Conservation (phyloP, 2,329 filamentous ascomycete genomes). For the Thyridium curvatum region DNA sequence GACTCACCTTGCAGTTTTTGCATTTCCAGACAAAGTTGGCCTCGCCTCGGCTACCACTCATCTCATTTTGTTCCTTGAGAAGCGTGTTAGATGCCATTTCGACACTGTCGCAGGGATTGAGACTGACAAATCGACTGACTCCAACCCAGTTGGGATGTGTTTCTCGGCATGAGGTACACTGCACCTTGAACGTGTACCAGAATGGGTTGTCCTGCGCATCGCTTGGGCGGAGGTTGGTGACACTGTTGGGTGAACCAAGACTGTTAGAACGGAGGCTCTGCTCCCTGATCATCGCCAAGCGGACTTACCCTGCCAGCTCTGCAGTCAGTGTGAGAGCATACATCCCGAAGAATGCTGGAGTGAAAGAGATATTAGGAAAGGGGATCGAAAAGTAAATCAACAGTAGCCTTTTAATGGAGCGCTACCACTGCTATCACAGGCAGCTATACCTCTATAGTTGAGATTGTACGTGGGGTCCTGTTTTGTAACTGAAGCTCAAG, state of each 20-base stretch:
- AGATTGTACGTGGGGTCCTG: too few relatives aligned
- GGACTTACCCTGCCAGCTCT: constrained; percentile 59
- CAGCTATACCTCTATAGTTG: too few relatives aligned
- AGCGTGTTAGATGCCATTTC: constrained; percentile 4
- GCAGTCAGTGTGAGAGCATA: constrained; percentile 61
- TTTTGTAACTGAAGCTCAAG: too few relatives aligned
- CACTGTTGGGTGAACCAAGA: constrained; percentile 42
- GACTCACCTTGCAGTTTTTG: constrained; percentile 84
- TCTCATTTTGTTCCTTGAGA: constrained; percentile 74
- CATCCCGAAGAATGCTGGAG: constrained; percentile 37
- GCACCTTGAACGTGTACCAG: constrained; percentile 96
- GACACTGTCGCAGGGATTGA: too few relatives aligned
- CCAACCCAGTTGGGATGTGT: constrained; percentile 80
- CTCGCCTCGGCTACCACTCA: constrained; percentile 88
- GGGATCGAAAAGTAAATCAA: constrained; percentile 1
- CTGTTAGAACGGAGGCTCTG: too few relatives aligned
- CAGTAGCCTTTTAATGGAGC: too few relatives aligned
- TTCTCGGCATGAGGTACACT: constrained; percentile 96
- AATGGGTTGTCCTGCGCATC: constrained; percentile 80
- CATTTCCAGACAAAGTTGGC: constrained; percentile 99
- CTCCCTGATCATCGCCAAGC: too few relatives aligned
- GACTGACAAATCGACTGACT: constrained; percentile 78
- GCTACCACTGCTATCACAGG: too few relatives aligned
- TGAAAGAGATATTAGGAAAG: constrained; percentile 1
- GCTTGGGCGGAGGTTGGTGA: constrained; percentile 80